phyloP scores from a whole-genome alignment of 495 filamentous ascomycete species.

The Aspergillus heteromorphus region DNA sequence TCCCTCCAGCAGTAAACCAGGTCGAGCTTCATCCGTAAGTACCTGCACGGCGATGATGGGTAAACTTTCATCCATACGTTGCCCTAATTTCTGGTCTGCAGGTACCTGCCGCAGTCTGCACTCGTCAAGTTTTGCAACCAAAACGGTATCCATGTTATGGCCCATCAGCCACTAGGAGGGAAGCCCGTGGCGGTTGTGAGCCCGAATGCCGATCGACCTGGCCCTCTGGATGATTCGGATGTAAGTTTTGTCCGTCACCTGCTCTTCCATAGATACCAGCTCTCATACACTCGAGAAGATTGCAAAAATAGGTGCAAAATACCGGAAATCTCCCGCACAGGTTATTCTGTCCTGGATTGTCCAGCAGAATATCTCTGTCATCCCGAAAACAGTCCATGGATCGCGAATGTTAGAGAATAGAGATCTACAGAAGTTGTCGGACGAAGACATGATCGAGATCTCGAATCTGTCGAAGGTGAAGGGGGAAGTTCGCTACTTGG shows the following conservation, averaged over 20 bases:
- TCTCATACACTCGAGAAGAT: too few relatives aligned
- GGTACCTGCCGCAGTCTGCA: not conserved
- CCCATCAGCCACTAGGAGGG: not conserved
- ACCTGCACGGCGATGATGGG: not conserved
- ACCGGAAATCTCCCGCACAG: not conserved
- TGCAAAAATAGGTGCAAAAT: not conserved
- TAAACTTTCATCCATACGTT: too few relatives aligned
- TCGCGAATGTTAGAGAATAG: not conserved
- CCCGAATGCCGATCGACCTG: not conserved
- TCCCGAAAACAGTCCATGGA: not conserved
- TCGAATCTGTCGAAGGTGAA: not conserved
- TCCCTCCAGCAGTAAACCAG: not conserved
- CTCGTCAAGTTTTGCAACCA: not conserved
- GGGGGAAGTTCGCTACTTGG: not conserved
- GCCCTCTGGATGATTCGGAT: not conserved
- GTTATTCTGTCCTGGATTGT: not conserved
- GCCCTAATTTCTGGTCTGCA: too few relatives aligned
- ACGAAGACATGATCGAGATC: not conserved
- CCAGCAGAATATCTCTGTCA: not conserved
- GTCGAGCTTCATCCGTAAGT: constrained; percentile 1
- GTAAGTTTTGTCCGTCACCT: too few relatives aligned
- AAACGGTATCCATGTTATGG: not conserved
- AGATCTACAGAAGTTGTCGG: not conserved
- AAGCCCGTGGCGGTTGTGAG: not conserved
- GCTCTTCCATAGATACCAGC: too few relatives aligned